Evolutionary conservation across 129 eudicot species (phyloP), one percentile per base, ranked within the genome.

Genomic region (Glebionis coronaria): DNA sequence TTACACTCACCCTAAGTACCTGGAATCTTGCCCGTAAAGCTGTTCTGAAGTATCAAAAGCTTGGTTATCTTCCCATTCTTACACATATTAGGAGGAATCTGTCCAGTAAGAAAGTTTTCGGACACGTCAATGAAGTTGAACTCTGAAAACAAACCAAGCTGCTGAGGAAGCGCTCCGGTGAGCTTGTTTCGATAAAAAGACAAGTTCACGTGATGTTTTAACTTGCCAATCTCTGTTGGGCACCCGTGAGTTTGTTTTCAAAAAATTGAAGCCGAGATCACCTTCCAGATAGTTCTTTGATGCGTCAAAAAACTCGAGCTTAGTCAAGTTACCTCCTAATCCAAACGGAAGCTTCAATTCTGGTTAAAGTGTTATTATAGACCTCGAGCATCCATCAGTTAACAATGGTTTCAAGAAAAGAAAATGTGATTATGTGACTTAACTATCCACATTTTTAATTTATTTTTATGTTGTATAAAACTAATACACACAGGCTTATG

Each of bases 341-440:
- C 96, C 96, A 3, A 65, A 49, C 0, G 97, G 97, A 46, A 90
- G 76, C 52, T 45, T 85, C n/a, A n/a, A n/a, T n/a, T n/a, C 14
- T 95, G 0, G 79, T 82, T 15, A 90, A 68, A 16, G 68, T 51
- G 67, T 90, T 90, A 10, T 2, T 3, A 61, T 59, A 90, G 49
- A 84, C 81, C 76, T 94, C 95, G 44, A 94, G 90, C 82, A 79
- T 86, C 87, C 86, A 79, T 11, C 87, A 38, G 49, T 82, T 94
- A 0, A 7, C 15, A 0, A n/a, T n/a, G n/a, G n/a, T n/a, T n/a
- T n/a, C n/a, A n/a, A n/a, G n/a, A n/a, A n/a, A n/a, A n/a, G n/a
- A n/a, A n/a, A n/a, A n/a, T n/a, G n/a, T n/a, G n/a, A n/a, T n/a
- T n/a, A n/a, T 31, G 38, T 4, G 38, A 31, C 8, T 31, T 2